phyloP scores from a whole-genome alignment of 148 eudicot species.

The Cornus florida region DNA sequence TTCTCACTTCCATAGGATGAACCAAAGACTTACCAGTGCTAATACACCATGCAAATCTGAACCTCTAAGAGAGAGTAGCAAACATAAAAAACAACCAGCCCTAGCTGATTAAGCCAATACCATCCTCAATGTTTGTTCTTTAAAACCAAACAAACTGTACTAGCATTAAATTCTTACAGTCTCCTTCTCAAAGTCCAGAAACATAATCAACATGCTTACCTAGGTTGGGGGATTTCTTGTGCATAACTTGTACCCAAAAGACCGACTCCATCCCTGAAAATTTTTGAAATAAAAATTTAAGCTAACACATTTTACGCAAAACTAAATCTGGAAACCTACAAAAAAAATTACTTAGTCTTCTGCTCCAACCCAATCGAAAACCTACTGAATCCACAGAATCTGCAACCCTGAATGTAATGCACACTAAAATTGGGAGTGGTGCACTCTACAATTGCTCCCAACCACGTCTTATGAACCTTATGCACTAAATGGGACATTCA shows the following conservation, averaged over 20 bases:
- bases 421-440: constrained; percentile 2
- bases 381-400: constrained; percentile 1
- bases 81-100: background rate
- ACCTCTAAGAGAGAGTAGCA: no score
- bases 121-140: no score
- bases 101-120: no score
- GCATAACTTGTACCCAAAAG: constrained; percentile 37
- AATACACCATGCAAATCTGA: no score
- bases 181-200: background rate
- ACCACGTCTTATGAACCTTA: constrained; percentile 5
- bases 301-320: constrained; percentile 13
- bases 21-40: no score
- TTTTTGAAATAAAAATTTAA: constrained; percentile 47
- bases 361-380: background rate
- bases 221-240: constrained; percentile 32
- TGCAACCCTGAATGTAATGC: background rate
- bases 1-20: no score
- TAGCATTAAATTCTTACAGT: background rate
- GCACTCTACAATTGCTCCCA: constrained; percentile 6
- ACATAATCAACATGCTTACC: constrained; percentile 29
- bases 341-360: constrained; percentile 9
- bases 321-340: constrained; percentile 11
- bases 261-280: constrained; percentile 55
- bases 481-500: background rate
- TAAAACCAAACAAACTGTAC: background rate